Evolutionary conservation across 2,329 filamentous ascomycete species (phyloP), one percentile per base, ranked within the genome.

Genomic region (Fusarium nematophilum): DNA sequence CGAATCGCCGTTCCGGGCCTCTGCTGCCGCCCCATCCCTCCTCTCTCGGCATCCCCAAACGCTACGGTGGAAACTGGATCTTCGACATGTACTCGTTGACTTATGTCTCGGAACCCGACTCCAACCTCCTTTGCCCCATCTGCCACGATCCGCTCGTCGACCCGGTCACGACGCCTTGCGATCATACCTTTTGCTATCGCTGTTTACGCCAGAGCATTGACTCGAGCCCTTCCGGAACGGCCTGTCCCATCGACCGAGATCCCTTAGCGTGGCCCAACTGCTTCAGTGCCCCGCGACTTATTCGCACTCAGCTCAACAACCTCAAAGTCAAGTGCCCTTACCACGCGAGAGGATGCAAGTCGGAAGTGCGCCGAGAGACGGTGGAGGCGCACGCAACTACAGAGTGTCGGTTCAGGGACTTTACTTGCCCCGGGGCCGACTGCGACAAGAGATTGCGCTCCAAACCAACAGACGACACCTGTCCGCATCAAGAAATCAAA

Each of bases 131-230:
- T 50, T 82, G 79, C 44, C 81, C 82, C 4, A 82, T 86, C 57
- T 90, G 87, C 73, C 84, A 84, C 64, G 80, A 85, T 9, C 83
- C 87, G 3, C 79, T 89, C 34, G 76, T 89, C 40, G 78, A 83
- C 11, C 86, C 87, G 1, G 78, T 86, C 40, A 86, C 86, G 34
- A 88, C 86, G 1, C 75, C 77, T 7, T 90, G 87, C 72, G 84
- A 87, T 53, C 87, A 90, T 70, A 86, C 85, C 10, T 90, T 90
- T 69, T 90, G 87, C 66, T 80, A 81, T 45, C 76, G 77, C 5
- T 90, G 87, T 67, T 76, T 89, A 44, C 75, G 76, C 23, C 69
- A 76, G 26, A 76, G 76, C 64, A 76, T 78, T 39, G 68, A 74
- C 9, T 75, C 74, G 3, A 78, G 76, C 36, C 76, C 76, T 6